These are phyloP conservation scores for Tanacetum coccineum DNA, from an alignment of 129 eudicot genomes.

Conservation along the genomic window DNA sequence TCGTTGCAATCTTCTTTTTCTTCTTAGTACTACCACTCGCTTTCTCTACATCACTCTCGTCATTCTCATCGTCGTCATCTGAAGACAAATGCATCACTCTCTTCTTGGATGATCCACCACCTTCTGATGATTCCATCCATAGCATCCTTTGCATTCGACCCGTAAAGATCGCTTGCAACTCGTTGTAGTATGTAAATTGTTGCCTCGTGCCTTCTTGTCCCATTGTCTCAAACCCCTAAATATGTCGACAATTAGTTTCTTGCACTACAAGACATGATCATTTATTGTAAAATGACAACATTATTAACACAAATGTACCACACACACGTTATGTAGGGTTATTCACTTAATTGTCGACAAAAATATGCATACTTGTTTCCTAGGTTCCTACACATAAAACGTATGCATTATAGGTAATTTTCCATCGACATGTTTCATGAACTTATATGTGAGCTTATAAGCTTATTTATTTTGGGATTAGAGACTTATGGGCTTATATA, in stretches of 20 bases:
- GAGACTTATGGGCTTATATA: too few species aligned
- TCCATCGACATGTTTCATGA: too few species aligned
- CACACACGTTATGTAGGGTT: too few species aligned
- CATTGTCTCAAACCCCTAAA: slow-evolving; percentile 83
- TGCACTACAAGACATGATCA: not conserved
- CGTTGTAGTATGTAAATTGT: slow-evolving; percentile 83
- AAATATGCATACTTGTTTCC: too few species aligned
- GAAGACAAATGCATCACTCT: slow-evolving; percentile 46
- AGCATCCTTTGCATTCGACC: slow-evolving; percentile 81
- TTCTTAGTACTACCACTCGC: slow-evolving; percentile 26
- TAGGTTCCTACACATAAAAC: too few species aligned
- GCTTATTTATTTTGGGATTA: too few species aligned
- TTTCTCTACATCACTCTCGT: slow-evolving; percentile 41
- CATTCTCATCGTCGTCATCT: slow-evolving; percentile 68
- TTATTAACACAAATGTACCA: too few species aligned
- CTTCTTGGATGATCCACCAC: slow-evolving; percentile 34
- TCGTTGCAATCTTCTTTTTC: slow-evolving; percentile 42
- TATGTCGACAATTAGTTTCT: not conserved
- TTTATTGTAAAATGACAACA: not conserved
- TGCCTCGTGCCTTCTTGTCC: slow-evolving; percentile 66
- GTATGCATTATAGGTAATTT: too few species aligned
- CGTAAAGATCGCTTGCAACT: slow-evolving; percentile 64
- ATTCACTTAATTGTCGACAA: too few species aligned
- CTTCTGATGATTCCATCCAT: slow-evolving; percentile 40
- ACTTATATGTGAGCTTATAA: too few species aligned